Evolutionary conservation across 768 basidiomycete genomes (phyloP).

Genomic region (Strobilomyces echinocephalus): DNA sequence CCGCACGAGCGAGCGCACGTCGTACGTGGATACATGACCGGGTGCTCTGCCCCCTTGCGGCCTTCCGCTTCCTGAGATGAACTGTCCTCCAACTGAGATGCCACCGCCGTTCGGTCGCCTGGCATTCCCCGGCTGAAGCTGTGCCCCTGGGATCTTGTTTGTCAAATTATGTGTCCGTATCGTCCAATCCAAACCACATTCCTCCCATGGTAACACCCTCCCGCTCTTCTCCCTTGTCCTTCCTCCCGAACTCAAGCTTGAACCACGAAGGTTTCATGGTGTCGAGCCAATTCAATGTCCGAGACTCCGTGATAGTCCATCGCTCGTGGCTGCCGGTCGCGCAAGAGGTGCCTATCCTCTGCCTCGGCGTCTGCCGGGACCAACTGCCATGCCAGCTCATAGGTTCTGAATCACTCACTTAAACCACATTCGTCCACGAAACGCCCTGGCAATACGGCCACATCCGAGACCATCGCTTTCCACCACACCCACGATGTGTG

Average conservation of each 20-base stretch:
- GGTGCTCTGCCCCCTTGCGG: slow-evolving; percentile 18
- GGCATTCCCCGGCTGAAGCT: slow-evolving; percentile 4
- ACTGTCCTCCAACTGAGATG: slow-evolving; percentile 16
- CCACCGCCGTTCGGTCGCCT: slow-evolving; percentile 14
- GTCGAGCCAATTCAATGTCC: slow-evolving; percentile 26
- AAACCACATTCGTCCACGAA: slow-evolving; percentile 12
- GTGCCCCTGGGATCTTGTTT: slow-evolving; percentile 9
- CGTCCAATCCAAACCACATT: slow-evolving; percentile 5
- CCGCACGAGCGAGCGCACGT: slow-evolving; percentile 10
- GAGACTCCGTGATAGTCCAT: slow-evolving; percentile 24
- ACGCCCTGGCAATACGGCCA: slow-evolving; percentile 1
- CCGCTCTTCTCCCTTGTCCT: neutral
- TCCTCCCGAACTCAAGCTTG: neutral
- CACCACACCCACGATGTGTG: slow-evolving; percentile 10
- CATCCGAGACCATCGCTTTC: slow-evolving; percentile 15
- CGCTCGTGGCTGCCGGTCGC: neutral
- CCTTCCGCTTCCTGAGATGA: slow-evolving; percentile 26
- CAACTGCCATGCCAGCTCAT: slow-evolving; percentile 15
- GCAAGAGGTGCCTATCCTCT: neutral
- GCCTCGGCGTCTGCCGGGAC: neutral
- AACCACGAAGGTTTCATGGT: slow-evolving; percentile 28
- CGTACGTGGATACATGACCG: slow-evolving; percentile 9
- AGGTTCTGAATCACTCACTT: slow-evolving; percentile 7
- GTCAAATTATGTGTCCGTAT: slow-evolving; percentile 1
- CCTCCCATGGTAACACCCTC: slow-evolving; percentile 6